phyloP scores from a whole-genome alignment of 805 yeast genomes.

The Ogataea paradorogensis region DNA sequence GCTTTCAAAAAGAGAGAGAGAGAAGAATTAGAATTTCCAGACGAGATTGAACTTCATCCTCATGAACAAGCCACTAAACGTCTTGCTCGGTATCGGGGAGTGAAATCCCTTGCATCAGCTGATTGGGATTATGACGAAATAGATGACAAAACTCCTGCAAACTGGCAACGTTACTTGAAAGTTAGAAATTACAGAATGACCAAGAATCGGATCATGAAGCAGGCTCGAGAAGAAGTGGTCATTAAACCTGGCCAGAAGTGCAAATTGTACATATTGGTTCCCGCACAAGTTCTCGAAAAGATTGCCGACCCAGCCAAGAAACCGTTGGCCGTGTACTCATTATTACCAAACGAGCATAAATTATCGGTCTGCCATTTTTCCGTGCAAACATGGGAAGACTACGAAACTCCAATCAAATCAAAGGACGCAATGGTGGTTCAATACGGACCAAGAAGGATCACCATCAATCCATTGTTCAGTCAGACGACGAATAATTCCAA shows the following conservation, averaged over 20 bases:
- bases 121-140: conserved; percentile 85
- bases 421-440: conserved; percentile 79
- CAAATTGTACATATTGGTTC: conserved; percentile 56
- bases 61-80: conserved; percentile 70
- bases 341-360: conserved; percentile 84
- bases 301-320: conserved; percentile 40
- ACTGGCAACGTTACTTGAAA: conserved; percentile 73
- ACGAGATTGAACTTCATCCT: conserved; percentile 86
- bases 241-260: conserved; percentile 64
- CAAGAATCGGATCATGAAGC: conserved; percentile 63
- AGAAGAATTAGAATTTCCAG: conserved; percentile 93
- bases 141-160: conserved; percentile 68
- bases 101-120: conserved; percentile 74
- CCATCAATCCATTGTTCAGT: conserved; percentile 79
- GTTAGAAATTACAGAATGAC: conserved; percentile 76
- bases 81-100: conserved; percentile 78
- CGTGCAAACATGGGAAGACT: conserved; percentile 85
- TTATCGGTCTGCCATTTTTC: conserved; percentile 79
- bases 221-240: conserved; percentile 45
- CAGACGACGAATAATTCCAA: conserved; percentile 74
- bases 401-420: conserved; percentile 81
- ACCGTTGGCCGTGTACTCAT: conserved; percentile 67
- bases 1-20: conserved; percentile 65
- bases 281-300: conserved; percentile 43
- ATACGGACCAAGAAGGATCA: conserved; percentile 88